Evolutionary conservation across 1,139 yeast species (phyloP), one percentile per base, ranked within the genome.

Genomic region (Sugiyamaella pinicola): DNA sequence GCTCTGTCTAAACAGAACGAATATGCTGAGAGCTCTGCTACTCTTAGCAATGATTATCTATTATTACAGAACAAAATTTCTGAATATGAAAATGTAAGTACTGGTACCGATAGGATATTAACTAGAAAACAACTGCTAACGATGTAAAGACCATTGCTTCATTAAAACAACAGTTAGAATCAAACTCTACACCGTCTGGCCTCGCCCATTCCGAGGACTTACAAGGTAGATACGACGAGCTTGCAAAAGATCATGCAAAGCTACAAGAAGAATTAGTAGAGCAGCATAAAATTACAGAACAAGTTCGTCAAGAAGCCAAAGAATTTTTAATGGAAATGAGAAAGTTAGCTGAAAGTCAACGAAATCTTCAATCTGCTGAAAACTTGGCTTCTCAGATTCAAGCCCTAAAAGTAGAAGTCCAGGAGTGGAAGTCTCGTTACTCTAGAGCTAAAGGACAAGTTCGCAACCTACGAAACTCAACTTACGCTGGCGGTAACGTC

Each of bases 251-350:
- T 19, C 49, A 44, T 21, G 10, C 34, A 2, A 35, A 31, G 18
- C 56, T 67, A 15, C 58, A 60, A 39, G 51, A 51, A 37, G 72
- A 71, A 53, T 59, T 72, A 12, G 65, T 61, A 31, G 65, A 64
- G 45, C 76, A 73, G 57, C 72, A 69, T 41, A 57, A 56, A 29
- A 64, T 73, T 10, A 72, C 75, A 0, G 74, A 71, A 22, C 71
- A 72, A 55, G 76, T 74, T 19, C 66, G 74, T n/a, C 58, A 63
- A 3, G 77, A 74, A 56, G 77, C 77, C 1, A 62, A 69, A 7
- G 66, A 61, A n/a, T 70, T 73, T 54, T 60, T 74, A 39, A 61
- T 60, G 13, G 77, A 74, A 53, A 72, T 74, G 76, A 61, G 73
- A 21, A 58, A 64, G 0, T 64, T 74, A 35, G 69, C 76, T 3